Percentiles rank a stretch among this genome's conserved stretches.
Conservation (phyloP, 2,329 filamentous ascomycete species). For the Fusarium odoratissimum region DNA sequence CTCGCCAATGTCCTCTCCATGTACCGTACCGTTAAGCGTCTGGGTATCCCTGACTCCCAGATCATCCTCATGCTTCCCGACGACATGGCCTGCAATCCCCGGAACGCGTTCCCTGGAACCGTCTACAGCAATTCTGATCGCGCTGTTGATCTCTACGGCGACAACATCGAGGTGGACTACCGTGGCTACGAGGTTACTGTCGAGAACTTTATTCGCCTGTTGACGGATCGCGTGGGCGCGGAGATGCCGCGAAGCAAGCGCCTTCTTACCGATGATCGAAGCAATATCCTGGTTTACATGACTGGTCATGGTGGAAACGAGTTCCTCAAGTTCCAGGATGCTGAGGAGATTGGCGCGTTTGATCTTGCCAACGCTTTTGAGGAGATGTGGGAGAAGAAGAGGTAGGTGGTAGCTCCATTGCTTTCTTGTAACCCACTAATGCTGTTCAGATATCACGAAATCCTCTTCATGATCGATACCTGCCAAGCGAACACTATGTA, state of each 20-base stretch:
- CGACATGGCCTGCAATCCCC: conserved; percentile 99
- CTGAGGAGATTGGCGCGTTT: conserved; percentile 96
- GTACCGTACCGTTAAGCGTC: conserved; percentile 96
- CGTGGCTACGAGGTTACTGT: conserved; percentile 98
- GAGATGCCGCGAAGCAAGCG: conserved; percentile 96
- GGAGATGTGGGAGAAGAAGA: conserved; percentile 99
- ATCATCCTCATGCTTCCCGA: conserved; percentile 99
- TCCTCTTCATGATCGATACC: conserved; percentile 99
- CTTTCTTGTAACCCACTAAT: conserved; percentile 23
- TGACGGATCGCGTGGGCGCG: conserved; percentile 93
- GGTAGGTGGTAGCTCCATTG: conserved; percentile 58
- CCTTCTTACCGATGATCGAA: conserved; percentile 91
- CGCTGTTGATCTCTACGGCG: conserved; percentile 94
- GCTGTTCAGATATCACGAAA: conserved; percentile 82
- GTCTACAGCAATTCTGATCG: conserved; percentile 99
- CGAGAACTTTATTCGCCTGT: conserved; percentile 95
- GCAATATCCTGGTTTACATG: conserved; percentile 99
- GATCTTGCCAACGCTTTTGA: conserved; percentile 97
- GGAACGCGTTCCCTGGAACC: conserved; percentile 96
- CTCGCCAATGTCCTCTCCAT: conserved; percentile 97
- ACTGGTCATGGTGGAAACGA: conserved; percentile 98
- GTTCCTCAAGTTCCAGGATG: conserved; percentile 98
- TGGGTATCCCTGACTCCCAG: conserved; percentile 97
- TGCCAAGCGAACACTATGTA: conserved; percentile 99
- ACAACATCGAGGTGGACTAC: conserved; percentile 99